Base-by-base conservation (phyloP, 176 grass and related monocot genomes). In the Themeda triandra region DNA sequence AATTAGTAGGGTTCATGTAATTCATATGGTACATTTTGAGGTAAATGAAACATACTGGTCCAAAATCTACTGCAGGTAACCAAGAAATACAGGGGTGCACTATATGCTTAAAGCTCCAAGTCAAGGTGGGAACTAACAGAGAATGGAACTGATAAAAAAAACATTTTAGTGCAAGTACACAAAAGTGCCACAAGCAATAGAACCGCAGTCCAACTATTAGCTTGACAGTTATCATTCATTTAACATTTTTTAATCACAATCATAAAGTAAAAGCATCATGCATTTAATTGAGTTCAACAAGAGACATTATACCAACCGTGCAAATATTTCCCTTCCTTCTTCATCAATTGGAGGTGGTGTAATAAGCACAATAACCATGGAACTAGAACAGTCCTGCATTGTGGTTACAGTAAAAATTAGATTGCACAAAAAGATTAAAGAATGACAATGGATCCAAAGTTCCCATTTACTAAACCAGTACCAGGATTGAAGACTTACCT, bases 321-420 rank as follows among this genome's bases (percentile, higher is more conserved):
- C 90, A 89, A 70, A 92, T 91, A 69, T 75, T 86, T 95, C 89
- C 68, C 91, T 92, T 35, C 92, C 92, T 51, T 93, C 83, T 68
- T 93, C 92, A 81, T 95, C 91, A 42, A 98, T 13, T 67, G 96
- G 96, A 88, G 96, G 92, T 42, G 92, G 92, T 0, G 92, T 94
- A 64, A 98, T 95, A 24, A 98, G 85, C 45, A 98, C 58, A 76
- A 95, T 82, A 9, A 95, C 49, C 80, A 90, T 95, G 35, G 66
- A 84, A 10, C 79, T 86, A 4, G 86, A 95, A 69, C 83, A 83
- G 74, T 90, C 87, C 91, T 98, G 85, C 80, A 84, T 75, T 32
- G 11, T 53, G 28, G 19, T 89, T n/a, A 23, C 29, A 88, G 17
- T 72, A 82, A 73, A 71, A 14, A 29, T 81, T 87, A 24, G 15